Conservation (phyloP, 768 basidiomycete species). For the Phylloporus arenicola region DNA sequence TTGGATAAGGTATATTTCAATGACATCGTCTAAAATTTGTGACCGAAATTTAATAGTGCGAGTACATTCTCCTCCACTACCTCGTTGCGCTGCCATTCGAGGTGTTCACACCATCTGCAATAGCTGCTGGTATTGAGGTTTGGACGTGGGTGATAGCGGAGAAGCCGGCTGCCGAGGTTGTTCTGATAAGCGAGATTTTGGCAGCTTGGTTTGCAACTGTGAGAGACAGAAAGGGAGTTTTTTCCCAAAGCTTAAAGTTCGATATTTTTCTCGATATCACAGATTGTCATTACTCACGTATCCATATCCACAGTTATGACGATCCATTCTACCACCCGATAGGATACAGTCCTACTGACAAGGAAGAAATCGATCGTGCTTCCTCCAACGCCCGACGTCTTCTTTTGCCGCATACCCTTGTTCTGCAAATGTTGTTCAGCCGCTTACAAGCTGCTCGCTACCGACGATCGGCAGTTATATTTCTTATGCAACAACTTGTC, state of each 20-base stretch:
- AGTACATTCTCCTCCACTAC: slow-evolving; percentile 80
- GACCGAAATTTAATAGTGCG: slow-evolving; percentile 50
- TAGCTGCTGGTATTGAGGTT: slow-evolving; percentile 84
- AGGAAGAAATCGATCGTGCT: slow-evolving; percentile 71
- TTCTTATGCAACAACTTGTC: slow-evolving; percentile 79
- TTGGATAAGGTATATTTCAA: slow-evolving; percentile 45
- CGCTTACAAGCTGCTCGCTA: slow-evolving; percentile 93
- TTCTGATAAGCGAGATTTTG: slow-evolving; percentile 78
- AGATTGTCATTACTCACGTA: slow-evolving; percentile 3
- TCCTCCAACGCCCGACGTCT: slow-evolving; percentile 65
- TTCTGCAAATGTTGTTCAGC: slow-evolving; percentile 86
- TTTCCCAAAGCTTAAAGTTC: slow-evolving; percentile 77
- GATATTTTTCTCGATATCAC: slow-evolving; percentile 24
- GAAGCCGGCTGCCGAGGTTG: slow-evolving; percentile 74
- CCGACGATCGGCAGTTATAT: slow-evolving; percentile 76
- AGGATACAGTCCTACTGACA: slow-evolving; percentile 87
- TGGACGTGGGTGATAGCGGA: slow-evolving; percentile 97
- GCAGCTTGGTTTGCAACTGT: slow-evolving; percentile 86
- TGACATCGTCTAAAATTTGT: neutral
- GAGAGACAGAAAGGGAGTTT: slow-evolving; percentile 71
- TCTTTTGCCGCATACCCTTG: slow-evolving; percentile 75
- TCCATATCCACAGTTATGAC: slow-evolving; percentile 51
- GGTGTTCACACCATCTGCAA: slow-evolving; percentile 79
- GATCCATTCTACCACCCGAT: slow-evolving; percentile 87
- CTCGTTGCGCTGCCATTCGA: slow-evolving; percentile 86